Evolutionary conservation across 2,329 filamentous ascomycete species (phyloP), one percentile per base, ranked within the genome.

Genomic region (Ophiostoma tasmaniense): DNA sequence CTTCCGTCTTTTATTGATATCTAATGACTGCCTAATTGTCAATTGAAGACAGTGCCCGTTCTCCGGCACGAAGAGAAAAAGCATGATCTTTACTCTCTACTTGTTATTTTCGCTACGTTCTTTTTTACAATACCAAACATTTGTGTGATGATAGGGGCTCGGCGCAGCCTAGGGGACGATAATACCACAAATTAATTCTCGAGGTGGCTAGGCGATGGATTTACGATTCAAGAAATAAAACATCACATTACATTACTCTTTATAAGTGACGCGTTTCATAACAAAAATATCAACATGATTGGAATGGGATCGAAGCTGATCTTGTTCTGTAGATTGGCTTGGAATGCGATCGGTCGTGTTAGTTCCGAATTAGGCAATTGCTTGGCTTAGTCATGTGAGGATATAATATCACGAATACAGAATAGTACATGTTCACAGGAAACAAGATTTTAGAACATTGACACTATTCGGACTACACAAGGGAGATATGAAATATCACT

Each of bases 61-160:
- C 28, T 67, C 1, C 8, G 30, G 64, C 55, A 17, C 28, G 67
- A 64, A 68, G 33, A 14, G 5, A 10, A 33, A 68, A 30, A 68
- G 20, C 20, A 65, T 33, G 45, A 45, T 13, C 35, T 35, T 45
- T 55, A 52, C 59, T 35, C 6, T 20, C 13, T 33, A 30, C 6
- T 64, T 68, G 13, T 68, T 70, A n/a, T 20, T 65, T 68, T 68
- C 62, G 66, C 59, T 67, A 22, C 45, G 13, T 65, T 64, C 20
- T 20, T 45, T 45, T 64, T 69, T 64, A 70, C 67, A 69, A 70
- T 68, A 68, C 69, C 69, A 70, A 14, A 61, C 25, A 65, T 66
- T 67, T 61, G 66, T 61, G 62, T 45, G 35, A 45, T 28, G 52
- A 37, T 30, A 61, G 14, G 68, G 30, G 62, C 66, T 37, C 62